A percentile compares a stretch with the other conserved stretches of the same genome.
phyloP scores from a whole-genome alignment of 352 stramenopile species.

The Peronospora destructor region DNA sequence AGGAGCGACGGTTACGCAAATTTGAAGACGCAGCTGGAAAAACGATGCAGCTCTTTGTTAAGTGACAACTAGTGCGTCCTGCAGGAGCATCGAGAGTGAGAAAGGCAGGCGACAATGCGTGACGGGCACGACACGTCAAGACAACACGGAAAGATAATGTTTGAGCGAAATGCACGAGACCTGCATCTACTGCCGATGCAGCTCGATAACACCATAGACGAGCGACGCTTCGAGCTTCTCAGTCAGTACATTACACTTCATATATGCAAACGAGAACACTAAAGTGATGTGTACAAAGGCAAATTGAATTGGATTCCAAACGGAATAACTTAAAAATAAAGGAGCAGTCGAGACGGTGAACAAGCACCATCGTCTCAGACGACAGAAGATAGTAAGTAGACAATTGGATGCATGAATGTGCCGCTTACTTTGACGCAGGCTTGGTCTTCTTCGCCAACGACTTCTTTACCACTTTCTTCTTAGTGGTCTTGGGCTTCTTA shows the following conservation, averaged over 20 bases:
- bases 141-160: not conserved
- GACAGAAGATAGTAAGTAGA: slow-evolving; percentile 20
- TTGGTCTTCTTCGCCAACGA: slow-evolving; percentile 50
- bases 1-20: slow-evolving; percentile 52
- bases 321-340: slow-evolving; percentile 66
- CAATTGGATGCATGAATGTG: slow-evolving; percentile 4
- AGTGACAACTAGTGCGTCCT: slow-evolving; percentile 32
- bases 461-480: slow-evolving; percentile 72
- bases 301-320: slow-evolving; percentile 34
- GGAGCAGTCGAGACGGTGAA: slow-evolving; percentile 5
- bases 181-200: too few species aligned
- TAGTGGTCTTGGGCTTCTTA: slow-evolving; percentile 50
- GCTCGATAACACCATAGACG: too few species aligned
- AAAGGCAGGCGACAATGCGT: slow-evolving; percentile 39
- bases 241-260: not conserved
- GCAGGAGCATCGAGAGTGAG: slow-evolving; percentile 36
- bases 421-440: slow-evolving; percentile 35
- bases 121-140: slow-evolving; percentile 38
- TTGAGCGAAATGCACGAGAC: too few species aligned
- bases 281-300: slow-evolving; percentile 3
- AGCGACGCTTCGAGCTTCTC: too few species aligned
- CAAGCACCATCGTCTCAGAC: slow-evolving; percentile 4
- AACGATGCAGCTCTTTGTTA: slow-evolving; percentile 36
- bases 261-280: not conserved
- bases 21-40: slow-evolving; percentile 36